A percentile compares a stretch with the other conserved stretches of the same genome.
Conservation (phyloP, 1,284 basidiomycete genomes). For the Fomes fomentarius region DNA sequence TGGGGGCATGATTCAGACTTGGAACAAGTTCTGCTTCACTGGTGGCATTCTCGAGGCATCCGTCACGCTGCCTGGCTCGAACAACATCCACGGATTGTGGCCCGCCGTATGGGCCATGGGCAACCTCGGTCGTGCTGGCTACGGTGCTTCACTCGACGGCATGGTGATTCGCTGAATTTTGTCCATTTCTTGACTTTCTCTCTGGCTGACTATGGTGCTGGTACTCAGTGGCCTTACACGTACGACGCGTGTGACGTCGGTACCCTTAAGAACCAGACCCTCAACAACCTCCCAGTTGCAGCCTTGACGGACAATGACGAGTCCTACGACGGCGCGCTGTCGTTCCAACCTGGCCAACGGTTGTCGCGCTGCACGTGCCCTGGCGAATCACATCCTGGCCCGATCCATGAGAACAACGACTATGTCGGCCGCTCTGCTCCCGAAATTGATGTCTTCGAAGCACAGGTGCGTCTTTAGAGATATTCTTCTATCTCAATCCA, state of each 20-base stretch:
- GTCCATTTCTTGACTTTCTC: background rate
- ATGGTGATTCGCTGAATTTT: constrained; percentile 31
- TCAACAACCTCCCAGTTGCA: constrained; percentile 40
- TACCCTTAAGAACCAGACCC: constrained; percentile 54
- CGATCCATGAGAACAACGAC: constrained; percentile 53
- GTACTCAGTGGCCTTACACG: constrained; percentile 55
- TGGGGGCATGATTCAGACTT: constrained; percentile 74
- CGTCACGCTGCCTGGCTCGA: constrained; percentile 83
- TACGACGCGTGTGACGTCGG: constrained; percentile 62
- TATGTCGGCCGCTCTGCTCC: constrained; percentile 82
- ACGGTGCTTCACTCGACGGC: constrained; percentile 63
- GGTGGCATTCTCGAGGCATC: constrained; percentile 76
- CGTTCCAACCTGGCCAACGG: constrained; percentile 77
- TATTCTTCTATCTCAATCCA: background rate
- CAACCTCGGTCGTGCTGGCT: constrained; percentile 60
- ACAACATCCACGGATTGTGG: constrained; percentile 56
- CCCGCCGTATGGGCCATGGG: constrained; percentile 61
- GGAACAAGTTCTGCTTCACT: constrained; percentile 97
- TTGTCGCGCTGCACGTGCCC: constrained; percentile 84
- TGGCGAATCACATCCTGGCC: constrained; percentile 84
- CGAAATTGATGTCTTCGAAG: constrained; percentile 84
- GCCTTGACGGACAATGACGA: constrained; percentile 43
- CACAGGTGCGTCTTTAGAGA: constrained; percentile 31
- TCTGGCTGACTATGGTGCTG: background rate
- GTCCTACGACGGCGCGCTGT: constrained; percentile 41